These are phyloP conservation scores for Sungouiella blattae DNA, from an alignment of 805 yeast species.

Conservation along the genomic window DNA sequence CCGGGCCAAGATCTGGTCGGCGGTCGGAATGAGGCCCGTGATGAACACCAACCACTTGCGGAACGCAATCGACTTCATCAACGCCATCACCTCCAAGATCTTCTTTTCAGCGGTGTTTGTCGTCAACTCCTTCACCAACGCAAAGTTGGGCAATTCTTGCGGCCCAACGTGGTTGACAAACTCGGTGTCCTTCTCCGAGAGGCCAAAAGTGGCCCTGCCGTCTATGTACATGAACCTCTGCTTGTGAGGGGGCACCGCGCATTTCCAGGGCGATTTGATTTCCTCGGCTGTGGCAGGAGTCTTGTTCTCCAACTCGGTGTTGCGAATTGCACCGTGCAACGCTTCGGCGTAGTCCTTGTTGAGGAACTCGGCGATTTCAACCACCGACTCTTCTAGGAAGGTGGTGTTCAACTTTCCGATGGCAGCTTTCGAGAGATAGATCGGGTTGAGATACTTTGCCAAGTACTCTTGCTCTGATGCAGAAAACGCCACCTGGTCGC, in stretches of 20 bases:
- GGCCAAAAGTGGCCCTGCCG: slow-evolving; percentile 44
- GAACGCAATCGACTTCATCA: slow-evolving; percentile 61
- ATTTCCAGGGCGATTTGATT: slow-evolving; percentile 74
- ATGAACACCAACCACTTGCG: slow-evolving; percentile 63
- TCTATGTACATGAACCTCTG: slow-evolving; percentile 83
- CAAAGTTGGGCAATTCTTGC: slow-evolving; percentile 57
- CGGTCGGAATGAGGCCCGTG: slow-evolving; percentile 58
- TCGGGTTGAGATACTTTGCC: slow-evolving; percentile 51
- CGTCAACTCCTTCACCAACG: slow-evolving; percentile 21
- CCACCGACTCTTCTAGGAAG: slow-evolving; percentile 66
- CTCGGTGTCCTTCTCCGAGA: slow-evolving; percentile 31
- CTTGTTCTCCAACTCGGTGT: slow-evolving; percentile 55
- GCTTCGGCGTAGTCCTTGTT: slow-evolving; percentile 48
- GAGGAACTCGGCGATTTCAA: slow-evolving; percentile 64
- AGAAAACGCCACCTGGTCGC: slow-evolving; percentile 9
- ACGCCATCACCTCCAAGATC: slow-evolving; percentile 51
- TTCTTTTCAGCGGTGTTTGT: slow-evolving; percentile 28
- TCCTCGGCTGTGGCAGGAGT: slow-evolving; percentile 58
- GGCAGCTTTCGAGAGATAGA: slow-evolving; percentile 36
- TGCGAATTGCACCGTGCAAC: slow-evolving; percentile 48
- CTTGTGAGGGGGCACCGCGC: slow-evolving; percentile 92
- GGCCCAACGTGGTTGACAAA: slow-evolving; percentile 34
- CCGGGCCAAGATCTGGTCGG: slow-evolving; percentile 70
- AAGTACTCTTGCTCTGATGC: slow-evolving; percentile 49
- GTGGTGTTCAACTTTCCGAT: slow-evolving; percentile 38